A percentile compares a stretch with the other conserved stretches of the same genome.
Conservation (phyloP, 768 basidiomycete genomes). For the Podaxis sp. region DNA sequence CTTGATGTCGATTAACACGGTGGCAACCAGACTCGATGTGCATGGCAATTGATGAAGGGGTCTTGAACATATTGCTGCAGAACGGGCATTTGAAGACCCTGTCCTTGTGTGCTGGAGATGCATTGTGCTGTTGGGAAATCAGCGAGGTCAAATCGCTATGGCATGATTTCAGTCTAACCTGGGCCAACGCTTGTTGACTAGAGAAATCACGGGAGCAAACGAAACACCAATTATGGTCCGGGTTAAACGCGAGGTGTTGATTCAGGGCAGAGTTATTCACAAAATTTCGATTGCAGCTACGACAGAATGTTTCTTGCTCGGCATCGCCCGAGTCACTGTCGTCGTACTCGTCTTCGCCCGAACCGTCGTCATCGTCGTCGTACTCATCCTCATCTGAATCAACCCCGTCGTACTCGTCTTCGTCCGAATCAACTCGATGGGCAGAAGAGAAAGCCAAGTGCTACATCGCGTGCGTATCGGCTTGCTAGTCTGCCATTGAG, state of each 20-base stretch:
- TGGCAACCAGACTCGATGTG: slow-evolving; percentile 68
- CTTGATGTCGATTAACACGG: slow-evolving; percentile 38
- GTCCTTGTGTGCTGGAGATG: slow-evolving; percentile 35
- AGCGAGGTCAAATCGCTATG: slow-evolving; percentile 33
- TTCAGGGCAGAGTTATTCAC: background rate
- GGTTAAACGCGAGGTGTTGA: background rate
- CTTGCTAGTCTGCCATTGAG: background rate
- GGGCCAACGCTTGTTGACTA: slow-evolving; percentile 35
- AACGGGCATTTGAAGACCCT: slow-evolving; percentile 27
- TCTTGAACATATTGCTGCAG: slow-evolving; percentile 43
- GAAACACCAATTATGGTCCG: slow-evolving; percentile 17
- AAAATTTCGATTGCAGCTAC: slow-evolving; percentile 2
- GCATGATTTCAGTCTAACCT: slow-evolving; percentile 47
- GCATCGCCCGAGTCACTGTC: background rate
- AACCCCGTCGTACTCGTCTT: background rate
- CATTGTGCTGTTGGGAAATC: slow-evolving; percentile 37
- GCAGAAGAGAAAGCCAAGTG: background rate
- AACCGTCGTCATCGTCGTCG: background rate
- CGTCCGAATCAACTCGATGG: background rate
- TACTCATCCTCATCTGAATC: background rate
- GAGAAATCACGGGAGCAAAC: slow-evolving; percentile 19
- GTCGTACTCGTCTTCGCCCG: background rate
- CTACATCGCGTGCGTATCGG: background rate
- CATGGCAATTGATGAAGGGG: slow-evolving; percentile 51
- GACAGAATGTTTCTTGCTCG: slow-evolving; percentile 1